Base-by-base conservation (phyloP, 306 rosid species). In the Castanea sativa region DNA sequence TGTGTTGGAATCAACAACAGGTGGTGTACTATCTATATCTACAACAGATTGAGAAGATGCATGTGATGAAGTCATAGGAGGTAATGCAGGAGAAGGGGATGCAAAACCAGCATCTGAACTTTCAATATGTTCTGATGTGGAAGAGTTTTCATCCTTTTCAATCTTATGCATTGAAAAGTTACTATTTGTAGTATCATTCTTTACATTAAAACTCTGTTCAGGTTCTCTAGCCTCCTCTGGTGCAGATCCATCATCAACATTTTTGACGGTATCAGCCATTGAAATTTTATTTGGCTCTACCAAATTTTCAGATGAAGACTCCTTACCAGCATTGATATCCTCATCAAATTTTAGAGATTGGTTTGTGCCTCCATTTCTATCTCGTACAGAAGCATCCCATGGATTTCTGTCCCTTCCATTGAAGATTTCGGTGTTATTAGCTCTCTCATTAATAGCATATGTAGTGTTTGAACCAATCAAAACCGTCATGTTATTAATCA, bases 381-480 rank as follows among this genome's bases (percentile, higher is more conserved):
- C 87, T 45, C 74, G 55, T 63, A 51, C 30, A 60, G 68, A 59
- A 64, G 65, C 85, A 59, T 75, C 12, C 4, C 72, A 32, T 83
- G 79, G 71, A 59, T 9, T 32, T 57, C 21, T 52, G 35, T 70
- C 80, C 45, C 72, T 63, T 73, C 55, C 85, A 21, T 69, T 81
- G 67, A 81, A 86, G 4, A 55, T 78, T 73, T 69, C 64, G 30
- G 81, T 85, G 65, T 43, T 55, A 67, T 60, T 76, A 81, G 72
- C 76, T 21, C 61, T 74, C 73, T 81, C 80, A 60, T 74, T 65
- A 73, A 57, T 59, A 51, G 57, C 20, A 74, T 75, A 6, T 53
- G 82, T 73, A 61, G 18, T 49, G 76, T 90, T 81, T 71, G 84
- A 63, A 81, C 82, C 55, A 67, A 63, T 83, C 13, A 75, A 78